Conservation (phyloP, 495 filamentous ascomycete genomes). For the Trichodelitschia bisporula region DNA sequence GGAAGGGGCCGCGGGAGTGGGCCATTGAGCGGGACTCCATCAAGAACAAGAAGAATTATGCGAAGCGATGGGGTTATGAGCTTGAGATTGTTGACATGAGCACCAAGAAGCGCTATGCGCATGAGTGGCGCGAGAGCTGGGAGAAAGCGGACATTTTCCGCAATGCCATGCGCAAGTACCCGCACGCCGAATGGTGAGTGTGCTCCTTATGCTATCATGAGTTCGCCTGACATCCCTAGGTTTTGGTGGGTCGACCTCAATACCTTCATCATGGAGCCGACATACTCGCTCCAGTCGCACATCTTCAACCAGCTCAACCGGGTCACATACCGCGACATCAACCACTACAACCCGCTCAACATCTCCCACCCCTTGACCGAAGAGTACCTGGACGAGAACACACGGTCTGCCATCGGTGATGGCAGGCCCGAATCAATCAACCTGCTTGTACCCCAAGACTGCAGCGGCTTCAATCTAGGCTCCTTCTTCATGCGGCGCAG, state of each 20-base stretch:
- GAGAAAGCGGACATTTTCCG: constrained; percentile 95
- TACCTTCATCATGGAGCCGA: constrained; percentile 94
- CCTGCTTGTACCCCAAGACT: constrained; percentile 80
- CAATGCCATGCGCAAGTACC: constrained; percentile 77
- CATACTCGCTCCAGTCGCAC: constrained; percentile 70
- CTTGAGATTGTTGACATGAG: constrained; percentile 94
- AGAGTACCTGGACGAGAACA: constrained; percentile 45
- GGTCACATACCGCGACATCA: constrained; percentile 86
- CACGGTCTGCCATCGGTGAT: constrained; percentile 51
- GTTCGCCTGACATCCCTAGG: constrained; percentile 22
- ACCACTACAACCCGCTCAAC: constrained; percentile 83
- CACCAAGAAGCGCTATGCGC: constrained; percentile 93
- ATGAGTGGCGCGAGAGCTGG: constrained; percentile 98
- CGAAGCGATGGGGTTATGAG: constrained; percentile 75
- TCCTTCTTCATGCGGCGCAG: constrained; percentile 79
- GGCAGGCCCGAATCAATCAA: constrained; percentile 50
- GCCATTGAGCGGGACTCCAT: constrained; percentile 93
- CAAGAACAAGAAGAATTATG: constrained; percentile 80
- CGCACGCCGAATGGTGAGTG: constrained; percentile 78
- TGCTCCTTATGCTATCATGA: neutral
- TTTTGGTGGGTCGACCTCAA: constrained; percentile 99
- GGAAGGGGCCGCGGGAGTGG: constrained; percentile 95
- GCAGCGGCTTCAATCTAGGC: constrained; percentile 85
- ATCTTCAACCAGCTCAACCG: constrained; percentile 58
- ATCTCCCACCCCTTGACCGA: constrained; percentile 61